Percentiles rank a stretch among this genome's conserved stretches.
These are phyloP conservation scores for Trichoderma polysporum DNA, from an alignment of 2,329 filamentous ascomycete species.

Conservation along the genomic window DNA sequence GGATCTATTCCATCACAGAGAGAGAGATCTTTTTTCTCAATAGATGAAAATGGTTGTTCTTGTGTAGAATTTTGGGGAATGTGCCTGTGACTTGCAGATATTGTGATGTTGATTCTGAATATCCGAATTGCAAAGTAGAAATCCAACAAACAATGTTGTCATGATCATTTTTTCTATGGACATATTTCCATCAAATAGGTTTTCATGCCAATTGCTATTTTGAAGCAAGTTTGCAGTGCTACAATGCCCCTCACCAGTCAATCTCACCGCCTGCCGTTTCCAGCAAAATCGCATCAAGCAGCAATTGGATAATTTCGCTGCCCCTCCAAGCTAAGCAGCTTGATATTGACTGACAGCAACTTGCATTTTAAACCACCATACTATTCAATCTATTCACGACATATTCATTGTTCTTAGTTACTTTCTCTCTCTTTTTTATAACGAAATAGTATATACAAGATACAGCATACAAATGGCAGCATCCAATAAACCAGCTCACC, in stretches of 20 bases:
- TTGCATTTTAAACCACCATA: no score
- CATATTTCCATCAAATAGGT: no score
- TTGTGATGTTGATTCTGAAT: background rate
- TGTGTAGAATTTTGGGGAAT: background rate
- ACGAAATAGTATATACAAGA: no score
- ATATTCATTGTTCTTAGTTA: no score
- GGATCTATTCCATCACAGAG: background rate
- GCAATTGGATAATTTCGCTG: conserved; percentile 14
- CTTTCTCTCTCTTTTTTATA: no score
- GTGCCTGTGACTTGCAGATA: background rate
- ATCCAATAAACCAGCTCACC: conserved; percentile 55
- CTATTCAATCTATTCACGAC: no score
- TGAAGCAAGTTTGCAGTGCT: background rate
- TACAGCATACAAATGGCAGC: background rate
- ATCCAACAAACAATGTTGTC: no score
- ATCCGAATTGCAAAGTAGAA: background rate
- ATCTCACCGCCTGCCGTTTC: conserved; percentile 27
- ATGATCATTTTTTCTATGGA: background rate
- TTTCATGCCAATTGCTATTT: no score
- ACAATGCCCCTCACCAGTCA: background rate
- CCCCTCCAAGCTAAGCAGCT: conserved; percentile 26
- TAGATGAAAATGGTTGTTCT: background rate
- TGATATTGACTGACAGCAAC: no score
- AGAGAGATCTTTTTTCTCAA: background rate
- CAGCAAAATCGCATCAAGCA: conserved; percentile 1